A percentile compares a stretch with the other conserved stretches of the same genome.
phyloP scores from a whole-genome alignment of 2,329 filamentous ascomycete species.

The Aspergillus novoparasiticus region DNA sequence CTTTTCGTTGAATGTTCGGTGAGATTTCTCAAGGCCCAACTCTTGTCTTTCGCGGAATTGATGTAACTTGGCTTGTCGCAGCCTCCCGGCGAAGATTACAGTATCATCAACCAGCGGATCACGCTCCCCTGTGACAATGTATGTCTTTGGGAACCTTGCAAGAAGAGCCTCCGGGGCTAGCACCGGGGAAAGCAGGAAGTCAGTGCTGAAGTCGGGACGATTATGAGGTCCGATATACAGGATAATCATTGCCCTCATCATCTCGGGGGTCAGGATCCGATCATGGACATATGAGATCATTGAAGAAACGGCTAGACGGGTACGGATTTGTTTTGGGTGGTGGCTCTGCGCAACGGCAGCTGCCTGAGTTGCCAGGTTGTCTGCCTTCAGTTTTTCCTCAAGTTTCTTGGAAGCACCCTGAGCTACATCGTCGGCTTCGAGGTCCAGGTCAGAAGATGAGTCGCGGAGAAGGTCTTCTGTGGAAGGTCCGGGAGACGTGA shows the following conservation, averaged over 20 bases:
- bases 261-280: conserved; percentile 89
- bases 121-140: conserved; percentile 90
- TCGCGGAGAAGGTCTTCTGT: conserved; percentile 60
- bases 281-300: conserved; percentile 99
- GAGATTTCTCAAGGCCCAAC: conserved; percentile 55
- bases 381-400: conserved; percentile 32
- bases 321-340: conserved; percentile 63
- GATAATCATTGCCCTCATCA: conserved; percentile 99
- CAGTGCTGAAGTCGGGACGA: conserved; percentile 86
- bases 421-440: conserved; percentile 22
- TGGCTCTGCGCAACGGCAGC: conserved; percentile 31
- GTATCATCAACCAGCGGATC: conserved; percentile 97
- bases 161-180: conserved; percentile 84
- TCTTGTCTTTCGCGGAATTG: conserved; percentile 59
- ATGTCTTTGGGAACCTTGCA: conserved; percentile 87
- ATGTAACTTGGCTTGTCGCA: conserved; percentile 75
- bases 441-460: conserved; percentile 18
- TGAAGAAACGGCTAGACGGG: conserved; percentile 89
- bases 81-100: conserved; percentile 86
- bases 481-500: conserved; percentile 74
- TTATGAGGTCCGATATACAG: conserved; percentile 93
- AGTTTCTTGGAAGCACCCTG: conserved; percentile 25
- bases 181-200: conserved; percentile 87
- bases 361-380: conserved; percentile 40
- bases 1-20: conserved; percentile 67